A percentile compares a stretch with the other conserved stretches of the same genome.
These are phyloP conservation scores for Micractinium conductrix DNA, from an alignment of 139 green algal genomes.

Conservation along the genomic window DNA sequence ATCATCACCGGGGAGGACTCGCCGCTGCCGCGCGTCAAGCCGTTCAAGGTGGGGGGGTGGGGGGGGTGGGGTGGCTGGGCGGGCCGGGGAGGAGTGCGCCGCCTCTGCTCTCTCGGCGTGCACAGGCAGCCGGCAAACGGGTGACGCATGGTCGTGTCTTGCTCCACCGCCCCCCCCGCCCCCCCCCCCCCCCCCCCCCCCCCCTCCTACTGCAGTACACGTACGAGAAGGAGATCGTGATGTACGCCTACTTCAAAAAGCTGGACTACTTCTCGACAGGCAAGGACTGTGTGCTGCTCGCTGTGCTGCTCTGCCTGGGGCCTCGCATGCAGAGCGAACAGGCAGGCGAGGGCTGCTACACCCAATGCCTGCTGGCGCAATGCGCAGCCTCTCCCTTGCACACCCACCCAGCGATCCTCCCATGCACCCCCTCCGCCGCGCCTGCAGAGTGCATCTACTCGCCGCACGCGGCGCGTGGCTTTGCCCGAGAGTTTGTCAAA, in stretches of 20 bases:
- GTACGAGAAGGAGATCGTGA: constrained; percentile 99
- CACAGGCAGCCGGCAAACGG: no score
- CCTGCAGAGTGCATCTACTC: constrained; percentile 93
- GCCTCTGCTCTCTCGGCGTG: background rate
- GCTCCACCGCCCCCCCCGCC: background rate
- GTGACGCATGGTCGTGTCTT: background rate
- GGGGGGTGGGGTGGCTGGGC: background rate
- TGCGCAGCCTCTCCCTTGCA: background rate
- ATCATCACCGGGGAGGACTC: constrained; percentile 86
- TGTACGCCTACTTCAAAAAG: constrained; percentile 99
- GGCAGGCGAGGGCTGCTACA: background rate
- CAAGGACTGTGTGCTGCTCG: constrained; percentile 43
- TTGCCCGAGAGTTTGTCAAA: constrained; percentile 95
- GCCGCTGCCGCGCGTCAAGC: constrained; percentile 92
- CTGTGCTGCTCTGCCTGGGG: constrained; percentile 5
- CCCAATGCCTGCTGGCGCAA: no score
- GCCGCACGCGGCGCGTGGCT: constrained; percentile 91
- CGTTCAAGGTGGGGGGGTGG: constrained; percentile 78
- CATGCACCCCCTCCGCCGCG: no score
- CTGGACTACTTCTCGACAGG: constrained; percentile 97
- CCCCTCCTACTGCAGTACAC: constrained; percentile 59
- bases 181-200: background rate
- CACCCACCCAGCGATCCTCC: background rate
- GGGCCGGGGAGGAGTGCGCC: background rate
- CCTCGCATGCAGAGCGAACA: no score